Evolutionary conservation across 2,329 filamentous ascomycete species (phyloP), one percentile per base, ranked within the genome.

Genomic region (Chrysoporthe austroafricana): DNA sequence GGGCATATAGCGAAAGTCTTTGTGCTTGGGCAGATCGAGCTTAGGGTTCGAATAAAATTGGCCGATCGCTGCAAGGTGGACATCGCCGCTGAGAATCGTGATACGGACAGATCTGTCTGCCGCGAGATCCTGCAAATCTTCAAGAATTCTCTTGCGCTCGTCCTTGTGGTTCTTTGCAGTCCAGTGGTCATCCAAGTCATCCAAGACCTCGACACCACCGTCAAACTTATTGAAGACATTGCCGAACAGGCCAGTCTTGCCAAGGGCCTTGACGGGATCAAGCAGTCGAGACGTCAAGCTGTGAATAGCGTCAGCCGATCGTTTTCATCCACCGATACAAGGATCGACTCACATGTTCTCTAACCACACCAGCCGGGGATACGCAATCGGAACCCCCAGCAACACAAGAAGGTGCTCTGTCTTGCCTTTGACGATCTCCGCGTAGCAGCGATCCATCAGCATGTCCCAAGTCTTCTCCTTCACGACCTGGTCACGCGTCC

Each of bases 131-230:
- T 99, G 96, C 36, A 99, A 82, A 74, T 97, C 94, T 76, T 96
- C 91, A 52, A 99, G 88, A 70, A 98, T 85, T 78, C 92, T 91
- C 70, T 90, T 92, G 62, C 96, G 89, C 79, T 99, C 96, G 36
- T 88, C 85, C 77, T 98, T 99, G 81, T 98, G 94, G 75, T 94
- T 92, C 76, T 93, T 97, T 48, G 95, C 93, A 0, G 95, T 97
- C 96, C 96, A 99, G 76, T 99, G 95, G 77, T 98, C 96, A 76
- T 97, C 95, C 11, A 97, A 81, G 73, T 97, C 94, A 76, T 97
- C 94, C 39, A 97, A 83, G 16, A 98, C 92, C 78, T 98, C 96
- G 6, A 96, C 91, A 21, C 93, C 93, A 32, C 93, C 94, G 74
- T 97, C 94, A 73, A 97, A 94, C 72, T 91, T 91, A 80, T 97